Conservation (phyloP, 805 yeast species). For the Kodamaea nitidulidarum region DNA sequence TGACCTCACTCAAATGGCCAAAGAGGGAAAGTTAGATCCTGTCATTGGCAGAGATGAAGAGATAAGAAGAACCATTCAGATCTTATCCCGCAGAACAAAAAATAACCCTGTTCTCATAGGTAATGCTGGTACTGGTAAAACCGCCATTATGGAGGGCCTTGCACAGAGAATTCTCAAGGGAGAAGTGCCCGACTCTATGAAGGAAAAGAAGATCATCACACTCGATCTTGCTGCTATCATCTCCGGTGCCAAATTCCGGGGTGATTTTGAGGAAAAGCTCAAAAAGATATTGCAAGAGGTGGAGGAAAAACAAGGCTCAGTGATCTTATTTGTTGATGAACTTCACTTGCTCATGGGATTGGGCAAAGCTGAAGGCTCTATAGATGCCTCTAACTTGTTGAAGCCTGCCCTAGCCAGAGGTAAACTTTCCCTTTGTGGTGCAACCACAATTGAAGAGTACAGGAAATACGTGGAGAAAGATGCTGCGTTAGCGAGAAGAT, state of each 20-base stretch:
- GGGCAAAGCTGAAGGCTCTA: slow-evolving; percentile 91
- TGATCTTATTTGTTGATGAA: slow-evolving; percentile 86
- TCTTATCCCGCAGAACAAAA: slow-evolving; percentile 86
- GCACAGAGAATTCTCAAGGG: slow-evolving; percentile 90
- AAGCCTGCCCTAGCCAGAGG: slow-evolving; percentile 96
- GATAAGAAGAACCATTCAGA: slow-evolving; percentile 87
- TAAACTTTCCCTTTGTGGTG: slow-evolving; percentile 88
- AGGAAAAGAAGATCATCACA: slow-evolving; percentile 76
- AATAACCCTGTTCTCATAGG: slow-evolving; percentile 95
- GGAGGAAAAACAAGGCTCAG: slow-evolving; percentile 68
- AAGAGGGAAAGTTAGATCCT: slow-evolving; percentile 89
- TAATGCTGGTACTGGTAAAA: slow-evolving; percentile 97
- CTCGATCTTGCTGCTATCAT: slow-evolving; percentile 85
- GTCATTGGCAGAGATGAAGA: slow-evolving; percentile 97
- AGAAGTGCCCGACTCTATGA: slow-evolving; percentile 93
- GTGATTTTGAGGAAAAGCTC: slow-evolving; percentile 91
- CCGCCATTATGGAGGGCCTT: slow-evolving; percentile 93
- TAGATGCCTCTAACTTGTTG: slow-evolving; percentile 89
- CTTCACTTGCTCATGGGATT: slow-evolving; percentile 84
- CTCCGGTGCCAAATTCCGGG: slow-evolving; percentile 93
- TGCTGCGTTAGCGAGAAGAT: slow-evolving; percentile 91
- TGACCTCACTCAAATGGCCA: slow-evolving; percentile 81
- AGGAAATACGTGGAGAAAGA: slow-evolving; percentile 92
- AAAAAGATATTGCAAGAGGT: slow-evolving; percentile 79
- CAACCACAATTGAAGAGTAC: slow-evolving; percentile 92